Evolutionary conservation across 2,329 filamentous ascomycete genomes (phyloP).

Genomic region (Apiospora rasikravindrae): DNA sequence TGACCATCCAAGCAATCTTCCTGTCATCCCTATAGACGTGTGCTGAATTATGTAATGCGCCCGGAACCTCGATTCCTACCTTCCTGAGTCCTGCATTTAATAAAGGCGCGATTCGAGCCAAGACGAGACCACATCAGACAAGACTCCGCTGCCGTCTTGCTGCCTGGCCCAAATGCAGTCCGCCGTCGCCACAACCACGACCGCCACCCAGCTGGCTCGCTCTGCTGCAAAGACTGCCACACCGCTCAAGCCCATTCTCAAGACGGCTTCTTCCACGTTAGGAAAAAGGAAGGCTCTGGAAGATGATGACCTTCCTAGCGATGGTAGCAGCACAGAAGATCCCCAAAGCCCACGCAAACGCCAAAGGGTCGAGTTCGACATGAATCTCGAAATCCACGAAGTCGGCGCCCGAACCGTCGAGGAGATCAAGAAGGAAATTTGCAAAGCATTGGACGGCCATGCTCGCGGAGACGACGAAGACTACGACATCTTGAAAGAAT

Average conservation of each 20-base stretch:
- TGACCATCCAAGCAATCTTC: not conserved
- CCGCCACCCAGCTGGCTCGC: slow-evolving; percentile 30
- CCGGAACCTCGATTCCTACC: not conserved
- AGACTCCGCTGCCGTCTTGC: slow-evolving; percentile 3
- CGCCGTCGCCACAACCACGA: slow-evolving; percentile 28
- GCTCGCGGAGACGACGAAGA: slow-evolving; percentile 62
- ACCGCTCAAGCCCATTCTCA: slow-evolving; percentile 60
- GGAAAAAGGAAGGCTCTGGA: slow-evolving; percentile 49
- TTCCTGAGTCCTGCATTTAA: not conserved
- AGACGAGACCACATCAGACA: not conserved
- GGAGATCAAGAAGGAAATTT: slow-evolving; percentile 60
- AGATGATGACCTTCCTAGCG: slow-evolving; percentile 49
- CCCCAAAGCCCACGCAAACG: slow-evolving; percentile 56
- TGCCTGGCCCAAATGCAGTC: slow-evolving; percentile 29
- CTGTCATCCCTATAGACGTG: not conserved
- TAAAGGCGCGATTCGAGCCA: not conserved
- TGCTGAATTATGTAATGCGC: not conserved
- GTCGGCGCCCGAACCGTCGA: slow-evolving; percentile 58
- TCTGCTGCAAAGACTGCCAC: slow-evolving; percentile 39
- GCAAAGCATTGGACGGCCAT: slow-evolving; percentile 62
- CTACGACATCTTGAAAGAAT: slow-evolving; percentile 65
- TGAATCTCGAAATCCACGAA: slow-evolving; percentile 62
- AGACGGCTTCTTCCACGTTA: slow-evolving; percentile 50
- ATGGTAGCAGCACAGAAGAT: slow-evolving; percentile 38
- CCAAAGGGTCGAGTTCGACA: slow-evolving; percentile 63